phyloP scores from a whole-genome alignment of 2,329 filamentous ascomycete genomes.

The Colletotrichum coccodes region DNA sequence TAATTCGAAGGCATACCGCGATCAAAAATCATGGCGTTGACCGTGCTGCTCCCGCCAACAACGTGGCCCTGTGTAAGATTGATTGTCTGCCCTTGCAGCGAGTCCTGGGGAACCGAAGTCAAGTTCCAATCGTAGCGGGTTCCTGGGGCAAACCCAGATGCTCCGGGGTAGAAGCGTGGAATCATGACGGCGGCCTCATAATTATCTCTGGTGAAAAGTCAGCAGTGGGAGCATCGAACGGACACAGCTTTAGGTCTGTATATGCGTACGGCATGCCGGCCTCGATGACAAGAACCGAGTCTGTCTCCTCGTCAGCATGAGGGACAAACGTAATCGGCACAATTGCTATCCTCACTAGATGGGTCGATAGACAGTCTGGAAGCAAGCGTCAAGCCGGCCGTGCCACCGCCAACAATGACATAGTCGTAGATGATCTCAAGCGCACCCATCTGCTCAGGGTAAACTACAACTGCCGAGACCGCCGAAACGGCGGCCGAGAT shows the following conservation, averaged over 20 bases:
- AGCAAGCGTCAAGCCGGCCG: slow-evolving; percentile 44
- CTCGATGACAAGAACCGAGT: slow-evolving; percentile 32
- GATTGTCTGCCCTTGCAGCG: slow-evolving; percentile 48
- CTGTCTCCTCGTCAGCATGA: not conserved
- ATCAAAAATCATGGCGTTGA: slow-evolving; percentile 54
- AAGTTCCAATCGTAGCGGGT: slow-evolving; percentile 49
- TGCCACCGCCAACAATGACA: slow-evolving; percentile 44
- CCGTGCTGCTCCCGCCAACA: slow-evolving; percentile 54
- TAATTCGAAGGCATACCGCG: slow-evolving; percentile 42
- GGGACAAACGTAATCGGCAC: not conserved
- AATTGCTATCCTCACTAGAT: not conserved
- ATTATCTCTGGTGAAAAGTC: slow-evolving; percentile 2
- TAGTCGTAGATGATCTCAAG: slow-evolving; percentile 38
- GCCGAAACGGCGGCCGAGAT: not conserved
- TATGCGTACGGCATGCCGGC: slow-evolving; percentile 31
- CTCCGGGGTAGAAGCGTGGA: slow-evolving; percentile 16
- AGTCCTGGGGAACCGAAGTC: slow-evolving; percentile 48
- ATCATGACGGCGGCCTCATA: slow-evolving; percentile 28
- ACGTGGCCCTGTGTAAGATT: slow-evolving; percentile 52
- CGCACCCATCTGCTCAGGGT: not conserved
- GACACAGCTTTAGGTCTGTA: rapidly evolving
- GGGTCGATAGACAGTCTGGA: slow-evolving; percentile 37
- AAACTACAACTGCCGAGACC: not conserved
- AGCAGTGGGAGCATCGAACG: not conserved
- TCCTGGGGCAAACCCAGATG: slow-evolving; percentile 35